Percentiles rank a stretch among this genome's conserved stretches.
Evolutionary conservation across 2,329 filamentous ascomycete species (phyloP).

Genomic region (Aspergillus felis): DNA sequence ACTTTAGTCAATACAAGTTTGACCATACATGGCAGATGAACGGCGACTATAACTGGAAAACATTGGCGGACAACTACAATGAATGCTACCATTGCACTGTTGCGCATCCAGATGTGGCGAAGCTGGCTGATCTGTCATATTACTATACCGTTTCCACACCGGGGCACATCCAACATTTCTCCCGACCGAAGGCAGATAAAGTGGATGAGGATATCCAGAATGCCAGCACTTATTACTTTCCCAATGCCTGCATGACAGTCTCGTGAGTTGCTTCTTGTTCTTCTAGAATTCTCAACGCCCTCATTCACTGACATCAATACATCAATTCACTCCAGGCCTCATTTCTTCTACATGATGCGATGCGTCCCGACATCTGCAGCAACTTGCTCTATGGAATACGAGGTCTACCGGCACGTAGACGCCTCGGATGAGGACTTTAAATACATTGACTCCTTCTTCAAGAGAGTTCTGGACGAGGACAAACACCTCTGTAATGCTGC

Average conservation of each 20-base stretch:
- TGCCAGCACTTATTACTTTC: slow-evolving; percentile 28
- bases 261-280: slow-evolving; percentile 21
- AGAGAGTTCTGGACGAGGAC: slow-evolving; percentile 61
- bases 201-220: not conserved
- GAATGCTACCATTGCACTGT: slow-evolving; percentile 26
- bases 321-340: slow-evolving; percentile 30
- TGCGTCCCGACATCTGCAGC: slow-evolving; percentile 54
- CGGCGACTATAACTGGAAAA: slow-evolving; percentile 22
- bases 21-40: slow-evolving; percentile 25
- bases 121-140: slow-evolving; percentile 51
- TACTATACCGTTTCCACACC: slow-evolving; percentile 52
- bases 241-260: slow-evolving; percentile 28
- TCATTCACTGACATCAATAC: slow-evolving; percentile 1
- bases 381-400: slow-evolving; percentile 55
- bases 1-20: slow-evolving; percentile 20
- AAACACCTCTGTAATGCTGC: slow-evolving; percentile 57
- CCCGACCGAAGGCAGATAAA: not conserved
- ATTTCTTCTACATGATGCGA: slow-evolving; percentile 61
- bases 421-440: slow-evolving; percentile 56
- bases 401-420: slow-evolving; percentile 59
- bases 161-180: slow-evolving; percentile 48
- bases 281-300: not conserved
- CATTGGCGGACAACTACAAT: slow-evolving; percentile 23
- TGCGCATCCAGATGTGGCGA: slow-evolving; percentile 21
- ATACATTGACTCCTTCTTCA: slow-evolving; percentile 57